Evolutionary conservation across 169 alveolate genomes (phyloP), one percentile per base, ranked within the genome.

Genomic region (Amoebophrya sp.): DNA sequence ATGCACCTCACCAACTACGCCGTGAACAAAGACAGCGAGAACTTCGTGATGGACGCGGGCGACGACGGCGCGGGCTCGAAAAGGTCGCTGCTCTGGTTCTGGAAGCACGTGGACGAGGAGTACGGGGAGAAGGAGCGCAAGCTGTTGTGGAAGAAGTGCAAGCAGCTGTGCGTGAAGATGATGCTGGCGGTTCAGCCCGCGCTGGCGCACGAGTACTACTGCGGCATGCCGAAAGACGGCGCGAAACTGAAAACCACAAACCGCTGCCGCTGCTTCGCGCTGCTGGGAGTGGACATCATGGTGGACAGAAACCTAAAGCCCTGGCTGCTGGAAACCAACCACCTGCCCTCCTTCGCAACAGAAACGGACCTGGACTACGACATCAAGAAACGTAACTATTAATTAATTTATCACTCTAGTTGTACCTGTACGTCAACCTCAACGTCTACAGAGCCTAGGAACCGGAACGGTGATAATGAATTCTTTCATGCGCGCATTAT

Each of bases 321-420:
- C 16, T 97, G 99, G 98, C 92, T 97, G 69, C 92, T 97, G 89
- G 99, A 97, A 93, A 96, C 96, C 20, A 97, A 97, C 93, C 97
- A 97, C 41, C 94, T 97, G 89, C 98, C 99, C 40, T 95, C 97
- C 5, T 94, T 97, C 45, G 91, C 94, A 16, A 69, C 98, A 2
- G 96, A 95, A 89, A 96, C 99, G 16, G 96, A 94, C 39, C 93
- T 92, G 38, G 99, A 97, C 91, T 95, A 94, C 91, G 96, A 95
- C 69, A 93, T 96, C 89, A 97, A 97, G 91, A 88, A 45, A 13
- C 4, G 78, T 58, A 58, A 2, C 23, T 58, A 4, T 23, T 13
- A 29, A 16, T 16, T 58, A 2, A 23, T 58, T 58, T 23, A 13
- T 58, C 23, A n/a, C 34, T 58, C 29, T 23, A 10, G 23, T n/a